Evolutionary conservation across 306 rosid species (phyloP), one percentile per base, ranked within the genome.

Genomic region (Vigna reflexopilosa): DNA sequence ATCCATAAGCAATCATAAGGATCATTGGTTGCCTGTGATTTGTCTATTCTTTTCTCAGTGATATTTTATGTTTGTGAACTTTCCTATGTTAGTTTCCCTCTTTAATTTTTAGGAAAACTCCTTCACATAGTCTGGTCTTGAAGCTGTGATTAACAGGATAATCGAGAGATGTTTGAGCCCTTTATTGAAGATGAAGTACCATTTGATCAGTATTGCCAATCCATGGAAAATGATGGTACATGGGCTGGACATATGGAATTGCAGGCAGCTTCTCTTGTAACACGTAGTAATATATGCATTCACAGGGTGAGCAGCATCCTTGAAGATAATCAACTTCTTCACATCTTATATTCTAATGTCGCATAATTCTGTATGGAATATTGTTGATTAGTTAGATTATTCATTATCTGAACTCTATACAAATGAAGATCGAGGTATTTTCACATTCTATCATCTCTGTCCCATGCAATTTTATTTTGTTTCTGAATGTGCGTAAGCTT

Each of bases 181-280:
- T 92, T 90, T 82, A 89, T 92, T 70, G 97, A 92, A 87, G 97
- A 92, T 80, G 97, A 90, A 58, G 89, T 90, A 67, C 97, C 96
- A 38, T 92, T 90, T 80, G 90, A 83, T 67, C 85, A 92, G 58
- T 92, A 92, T 82, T 92, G 96, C 80, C 91, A 80, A 61, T 75
- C 90, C 67, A 92, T 92, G 97, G 91, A 82, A 79, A 86, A 89
- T 50, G 96, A 92, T 67, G 93, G 96, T 62, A 92, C 96, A 30
- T 92, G 97, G 97, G 96, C 97, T 56, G 97, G 97, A 67, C 86
- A 92, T 75, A 88, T 92, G 89, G 97, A 92, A 89, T 75, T 92
- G 87, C 97, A 92, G 83, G 93, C 97, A 70, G 97, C 96, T 82
- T 92, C 97, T 83, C 96, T 92, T 82, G 96, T 89, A 76, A 84